Evolutionary conservation across 805 yeast genomes (phyloP).

Genomic region (Groenewaldozyma salmanticensis): DNA sequence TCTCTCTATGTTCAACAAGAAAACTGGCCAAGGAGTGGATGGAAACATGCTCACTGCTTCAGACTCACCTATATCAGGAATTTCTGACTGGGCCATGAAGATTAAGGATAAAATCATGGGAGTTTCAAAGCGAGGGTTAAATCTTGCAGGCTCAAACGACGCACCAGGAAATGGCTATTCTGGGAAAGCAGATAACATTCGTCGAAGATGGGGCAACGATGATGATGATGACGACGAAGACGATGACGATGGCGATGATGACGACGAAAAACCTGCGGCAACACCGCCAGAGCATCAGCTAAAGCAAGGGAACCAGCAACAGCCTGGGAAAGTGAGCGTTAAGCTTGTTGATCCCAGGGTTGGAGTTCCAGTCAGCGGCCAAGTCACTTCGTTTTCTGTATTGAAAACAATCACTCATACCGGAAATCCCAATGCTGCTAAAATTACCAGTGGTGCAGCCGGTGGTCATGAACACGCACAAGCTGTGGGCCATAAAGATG

Average conservation of each 20-base stretch:
- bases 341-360: background rate
- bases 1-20: background rate
- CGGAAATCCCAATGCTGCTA: background rate
- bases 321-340: background rate
- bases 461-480: background rate
- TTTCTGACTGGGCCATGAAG: background rate
- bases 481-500: background rate
- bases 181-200: no score
- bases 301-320: background rate
- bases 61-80: background rate
- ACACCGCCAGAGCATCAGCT: background rate
- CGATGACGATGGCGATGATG: background rate
- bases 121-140: no score
- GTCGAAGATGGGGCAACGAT: background rate
- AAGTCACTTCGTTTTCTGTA: no score
- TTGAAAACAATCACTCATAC: no score
- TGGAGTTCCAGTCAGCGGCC: background rate
- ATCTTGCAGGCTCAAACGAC: no score
- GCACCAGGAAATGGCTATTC: no score
- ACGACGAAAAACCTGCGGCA: background rate
- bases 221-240: conserved; percentile 1
- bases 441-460: background rate
- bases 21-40: background rate
- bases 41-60: background rate
- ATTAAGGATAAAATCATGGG: background rate